phyloP scores from a whole-genome alignment of 768 basidiomycete species.

The Pleurotus eryngii region DNA sequence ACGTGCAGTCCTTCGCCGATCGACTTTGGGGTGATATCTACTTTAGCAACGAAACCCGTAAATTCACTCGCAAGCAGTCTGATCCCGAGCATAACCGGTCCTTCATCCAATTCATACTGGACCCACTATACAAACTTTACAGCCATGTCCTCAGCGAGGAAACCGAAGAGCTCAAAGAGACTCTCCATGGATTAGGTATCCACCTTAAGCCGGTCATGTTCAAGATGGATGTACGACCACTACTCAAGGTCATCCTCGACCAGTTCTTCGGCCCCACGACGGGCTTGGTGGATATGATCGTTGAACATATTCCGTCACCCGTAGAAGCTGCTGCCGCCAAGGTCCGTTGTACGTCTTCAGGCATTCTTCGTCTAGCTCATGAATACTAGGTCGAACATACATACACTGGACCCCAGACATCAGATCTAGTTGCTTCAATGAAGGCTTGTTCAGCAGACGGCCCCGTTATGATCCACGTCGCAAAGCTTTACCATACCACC shows the following conservation, averaged over 20 bases:
- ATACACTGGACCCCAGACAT: conserved; percentile 86
- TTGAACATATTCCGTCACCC: conserved; percentile 87
- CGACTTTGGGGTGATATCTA: conserved; percentile 99
- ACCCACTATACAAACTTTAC: conserved; percentile 96
- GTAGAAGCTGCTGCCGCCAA: conserved; percentile 54
- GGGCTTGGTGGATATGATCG: conserved; percentile 91
- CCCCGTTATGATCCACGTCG: conserved; percentile 88
- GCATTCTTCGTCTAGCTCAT: neutral
- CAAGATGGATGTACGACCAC: conserved; percentile 97
- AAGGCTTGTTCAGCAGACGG: conserved; percentile 78
- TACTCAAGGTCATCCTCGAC: conserved; percentile 88
- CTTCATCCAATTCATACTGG: conserved; percentile 95
- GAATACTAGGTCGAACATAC: conserved; percentile 67
- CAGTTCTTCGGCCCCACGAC: conserved; percentile 94
- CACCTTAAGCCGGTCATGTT: conserved; percentile 88
- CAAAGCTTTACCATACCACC: conserved; percentile 94
- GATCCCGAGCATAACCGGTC: conserved; percentile 79
- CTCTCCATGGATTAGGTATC: conserved; percentile 75
- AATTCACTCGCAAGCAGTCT: conserved; percentile 82
- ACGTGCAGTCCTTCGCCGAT: conserved; percentile 82
- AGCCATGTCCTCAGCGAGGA: conserved; percentile 93
- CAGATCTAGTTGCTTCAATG: conserved; percentile 77
- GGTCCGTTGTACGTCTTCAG: conserved; percentile 31
- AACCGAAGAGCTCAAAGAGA: conserved; percentile 80
- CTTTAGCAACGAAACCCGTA: conserved; percentile 79